phyloP scores from a whole-genome alignment of 2,329 filamentous ascomycete genomes.

The Penicillium glabrum region DNA sequence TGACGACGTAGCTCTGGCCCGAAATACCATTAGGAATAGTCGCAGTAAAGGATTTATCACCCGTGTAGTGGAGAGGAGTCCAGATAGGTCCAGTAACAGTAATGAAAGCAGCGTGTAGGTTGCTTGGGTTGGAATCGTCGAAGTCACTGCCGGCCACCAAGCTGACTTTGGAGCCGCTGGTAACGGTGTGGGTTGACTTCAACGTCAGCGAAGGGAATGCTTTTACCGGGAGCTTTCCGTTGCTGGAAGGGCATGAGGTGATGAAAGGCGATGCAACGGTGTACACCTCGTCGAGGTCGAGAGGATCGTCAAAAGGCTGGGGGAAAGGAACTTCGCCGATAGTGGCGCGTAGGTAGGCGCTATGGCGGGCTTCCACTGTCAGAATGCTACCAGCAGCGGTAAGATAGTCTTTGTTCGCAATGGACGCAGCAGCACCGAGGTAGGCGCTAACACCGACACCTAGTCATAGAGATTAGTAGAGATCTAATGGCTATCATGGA shows the following conservation, averaged over 20 bases:
- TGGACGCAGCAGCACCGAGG: constrained; percentile 61
- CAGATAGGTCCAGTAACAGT: constrained; percentile 11
- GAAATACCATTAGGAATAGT: constrained; percentile 23
- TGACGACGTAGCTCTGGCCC: constrained; percentile 31
- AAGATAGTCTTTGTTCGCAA: constrained; percentile 59
- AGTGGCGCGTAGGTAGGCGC: constrained; percentile 58
- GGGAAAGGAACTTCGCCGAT: constrained; percentile 55
- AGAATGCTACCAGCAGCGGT: constrained; percentile 63
- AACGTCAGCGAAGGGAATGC: constrained; percentile 55
- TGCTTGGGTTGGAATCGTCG: constrained; percentile 18
- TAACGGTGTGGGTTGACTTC: constrained; percentile 8
- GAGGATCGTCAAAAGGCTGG: constrained; percentile 60
- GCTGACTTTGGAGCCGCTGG: constrained; percentile 16
- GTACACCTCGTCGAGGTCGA: constrained; percentile 60
- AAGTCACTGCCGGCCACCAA: constrained; percentile 23
- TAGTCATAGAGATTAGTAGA: not conserved
- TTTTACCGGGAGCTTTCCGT: constrained; percentile 59
- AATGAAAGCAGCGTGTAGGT: constrained; percentile 21
- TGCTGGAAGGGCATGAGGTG: constrained; percentile 55
- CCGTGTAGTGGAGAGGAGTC: constrained; percentile 7
- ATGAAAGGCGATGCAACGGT: constrained; percentile 66
- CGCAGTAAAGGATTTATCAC: constrained; percentile 17
- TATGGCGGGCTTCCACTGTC: constrained; percentile 65
- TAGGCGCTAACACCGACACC: constrained; percentile 59
- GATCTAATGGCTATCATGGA: not conserved